Conservation (phyloP, 805 yeast genomes). For the Metschnikowia drakensbergensis region DNA sequence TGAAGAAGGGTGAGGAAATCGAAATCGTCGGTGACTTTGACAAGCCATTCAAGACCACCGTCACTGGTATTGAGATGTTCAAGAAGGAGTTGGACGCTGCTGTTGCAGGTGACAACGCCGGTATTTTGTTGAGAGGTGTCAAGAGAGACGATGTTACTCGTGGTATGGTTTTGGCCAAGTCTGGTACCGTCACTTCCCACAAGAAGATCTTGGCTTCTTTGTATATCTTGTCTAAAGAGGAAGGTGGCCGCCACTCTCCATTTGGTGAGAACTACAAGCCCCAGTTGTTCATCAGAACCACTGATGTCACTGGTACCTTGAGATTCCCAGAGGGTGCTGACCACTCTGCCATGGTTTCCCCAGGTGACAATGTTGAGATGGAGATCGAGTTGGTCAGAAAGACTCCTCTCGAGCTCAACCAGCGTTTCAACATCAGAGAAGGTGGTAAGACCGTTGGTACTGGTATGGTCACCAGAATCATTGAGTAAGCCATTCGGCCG, state of each 20-base stretch:
- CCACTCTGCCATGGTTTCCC: slow-evolving; percentile 86
- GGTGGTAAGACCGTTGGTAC: slow-evolving; percentile 99
- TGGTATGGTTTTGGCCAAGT: slow-evolving; percentile 97
- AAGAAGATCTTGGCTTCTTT: slow-evolving; percentile 89
- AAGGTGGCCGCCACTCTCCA: slow-evolving; percentile 99
- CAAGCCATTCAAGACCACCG: slow-evolving; percentile 85
- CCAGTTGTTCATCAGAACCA: slow-evolving; percentile 93
- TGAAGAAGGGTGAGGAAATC: slow-evolving; percentile 97
- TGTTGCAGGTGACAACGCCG: slow-evolving; percentile 99
- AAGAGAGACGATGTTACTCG: slow-evolving; percentile 95
- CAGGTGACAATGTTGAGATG: slow-evolving; percentile 99
- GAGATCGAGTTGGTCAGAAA: slow-evolving; percentile 83
- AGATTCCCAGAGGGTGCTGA: slow-evolving; percentile 85
- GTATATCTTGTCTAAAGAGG: slow-evolving; percentile 90
- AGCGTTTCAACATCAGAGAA: slow-evolving; percentile 98
- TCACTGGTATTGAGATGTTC: slow-evolving; percentile 99
- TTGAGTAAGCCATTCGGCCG: slow-evolving; percentile 44
- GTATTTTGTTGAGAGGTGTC: slow-evolving; percentile 94
- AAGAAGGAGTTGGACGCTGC: slow-evolving; percentile 97
- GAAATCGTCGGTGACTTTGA: slow-evolving; percentile 93
- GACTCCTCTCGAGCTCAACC: slow-evolving; percentile 92
- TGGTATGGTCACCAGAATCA: slow-evolving; percentile 91
- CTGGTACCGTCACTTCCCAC: slow-evolving; percentile 89
- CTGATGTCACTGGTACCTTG: slow-evolving; percentile 87
- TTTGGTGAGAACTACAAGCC: slow-evolving; percentile 98